Conservation (phyloP, 2,329 filamentous ascomycete species). For the Fonsecaea erecta region DNA sequence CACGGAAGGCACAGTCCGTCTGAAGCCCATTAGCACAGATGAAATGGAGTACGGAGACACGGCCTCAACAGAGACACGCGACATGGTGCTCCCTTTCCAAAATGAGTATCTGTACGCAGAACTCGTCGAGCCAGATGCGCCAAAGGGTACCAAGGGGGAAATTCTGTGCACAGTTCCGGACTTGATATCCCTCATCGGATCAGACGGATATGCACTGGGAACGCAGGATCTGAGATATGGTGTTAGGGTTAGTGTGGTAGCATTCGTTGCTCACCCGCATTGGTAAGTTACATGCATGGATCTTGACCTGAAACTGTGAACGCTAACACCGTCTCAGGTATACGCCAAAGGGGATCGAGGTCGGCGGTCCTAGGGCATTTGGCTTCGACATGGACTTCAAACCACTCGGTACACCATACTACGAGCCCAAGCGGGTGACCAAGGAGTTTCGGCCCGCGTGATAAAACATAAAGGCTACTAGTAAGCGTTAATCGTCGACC, state of each 20-base stretch:
- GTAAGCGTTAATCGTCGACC: background rate
- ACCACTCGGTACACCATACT: constrained; percentile 24
- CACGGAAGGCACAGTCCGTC: constrained; percentile 44
- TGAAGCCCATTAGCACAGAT: constrained; percentile 39
- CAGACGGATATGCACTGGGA: constrained; percentile 31
- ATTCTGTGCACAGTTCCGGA: constrained; percentile 43
- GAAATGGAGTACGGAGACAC: constrained; percentile 34
- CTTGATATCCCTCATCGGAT: constrained; percentile 34
- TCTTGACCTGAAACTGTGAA: background rate
- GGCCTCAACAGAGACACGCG: constrained; percentile 13
- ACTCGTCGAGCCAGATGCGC: constrained; percentile 25
- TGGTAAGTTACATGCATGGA: constrained; percentile 48
- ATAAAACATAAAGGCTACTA: background rate
- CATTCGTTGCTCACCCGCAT: constrained; percentile 61
- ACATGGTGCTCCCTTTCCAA: constrained; percentile 37
- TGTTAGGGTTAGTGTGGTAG: constrained; percentile 56
- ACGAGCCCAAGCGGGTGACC: constrained; percentile 27
- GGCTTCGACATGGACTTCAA: constrained; percentile 25
- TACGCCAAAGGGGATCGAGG: constrained; percentile 11
- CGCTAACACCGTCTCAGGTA: constrained; percentile 11
- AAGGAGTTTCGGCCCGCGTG: constrained; percentile 14
- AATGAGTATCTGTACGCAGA: constrained; percentile 41
- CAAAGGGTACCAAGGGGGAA: constrained; percentile 22
- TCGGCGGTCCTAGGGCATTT: constrained; percentile 26
- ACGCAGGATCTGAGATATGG: constrained; percentile 53